Base-by-base conservation (phyloP, 306 rosid species). In the Dicorynia guianensis region DNA sequence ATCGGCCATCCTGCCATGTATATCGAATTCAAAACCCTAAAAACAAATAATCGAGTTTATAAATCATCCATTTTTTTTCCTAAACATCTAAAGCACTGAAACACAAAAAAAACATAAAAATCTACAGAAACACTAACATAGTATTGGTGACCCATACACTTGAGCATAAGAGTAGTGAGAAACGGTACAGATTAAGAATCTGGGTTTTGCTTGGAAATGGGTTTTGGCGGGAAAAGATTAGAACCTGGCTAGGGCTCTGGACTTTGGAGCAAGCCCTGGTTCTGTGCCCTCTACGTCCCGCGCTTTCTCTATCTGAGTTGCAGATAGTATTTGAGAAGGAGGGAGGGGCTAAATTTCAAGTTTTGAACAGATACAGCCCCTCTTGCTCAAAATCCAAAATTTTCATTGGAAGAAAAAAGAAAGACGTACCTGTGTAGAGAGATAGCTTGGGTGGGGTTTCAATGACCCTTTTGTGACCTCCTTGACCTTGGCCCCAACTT, bases 1-100 rank as follows among this genome's bases (percentile, higher is more conserved):
- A 69, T 35, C 80, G 70, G 79, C 88, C 84, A 82, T 78, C 89
- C 84, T 82, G 91, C 81, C 89, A 89, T 88, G 64, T 72, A 79
- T 71, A 62, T 62, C 78, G 14, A 67, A 79, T 76, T 66, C 83
- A 85, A 25, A 80, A 86, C 85, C 86, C 93, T 87, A 79, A 64
- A 70, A 83, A 61, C 50, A 80, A 56, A 78, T 76, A 62, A 54
- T 0, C 20, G 67, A 17, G 40, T 25, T 34, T 44, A 9, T 25
- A 39, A 49, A 59, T 36, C 61, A 71, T 53, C 73, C 71, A 71
- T 34, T 15, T 13, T 50, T 47, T 62, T 15, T 54, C 5, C 33
- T 48, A 12, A 33, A 52, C 25, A 17, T 30, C 2, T 49, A 42
- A 13, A 33, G 48, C 15, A 25, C 5, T 11, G 13, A 34, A 13